Conservation (phyloP, 1,284 basidiomycete species). For the Kalmanozyma brasiliensis region DNA sequence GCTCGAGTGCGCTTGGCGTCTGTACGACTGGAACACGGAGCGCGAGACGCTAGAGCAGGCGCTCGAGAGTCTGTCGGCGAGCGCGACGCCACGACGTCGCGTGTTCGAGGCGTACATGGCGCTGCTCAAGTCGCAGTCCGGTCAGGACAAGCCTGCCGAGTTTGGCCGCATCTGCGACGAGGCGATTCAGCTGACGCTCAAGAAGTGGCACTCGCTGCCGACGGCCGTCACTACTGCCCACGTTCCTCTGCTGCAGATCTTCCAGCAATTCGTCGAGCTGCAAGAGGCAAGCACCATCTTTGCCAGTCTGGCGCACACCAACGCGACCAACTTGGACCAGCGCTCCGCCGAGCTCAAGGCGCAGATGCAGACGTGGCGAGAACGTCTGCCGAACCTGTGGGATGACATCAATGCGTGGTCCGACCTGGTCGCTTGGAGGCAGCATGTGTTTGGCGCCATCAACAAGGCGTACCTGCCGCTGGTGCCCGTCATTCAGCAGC, state of each 20-base stretch:
- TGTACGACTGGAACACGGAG: conserved; percentile 84
- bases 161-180: conserved; percentile 81
- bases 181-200: conserved; percentile 93
- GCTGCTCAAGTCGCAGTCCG: conserved; percentile 73
- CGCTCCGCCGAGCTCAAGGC: conserved; percentile 91
- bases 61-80: conserved; percentile 82
- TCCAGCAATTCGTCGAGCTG: conserved; percentile 98
- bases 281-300: conserved; percentile 87
- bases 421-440: conserved; percentile 96
- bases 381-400: conserved; percentile 92
- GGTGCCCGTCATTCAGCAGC: conserved; percentile 68
- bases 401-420: conserved; percentile 99
- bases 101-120: conserved; percentile 96
- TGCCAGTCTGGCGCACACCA: conserved; percentile 87
- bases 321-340: conserved; percentile 88
- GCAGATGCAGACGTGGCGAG: conserved; percentile 81
- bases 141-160: conserved; percentile 60
- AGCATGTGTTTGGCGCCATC: conserved; percentile 89
- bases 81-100: conserved; percentile 88
- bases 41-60: conserved; percentile 85
- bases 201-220: conserved; percentile 94
- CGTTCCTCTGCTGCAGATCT: conserved; percentile 92
- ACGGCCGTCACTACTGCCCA: conserved; percentile 87
- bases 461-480: conserved; percentile 96
- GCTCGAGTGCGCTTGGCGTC: conserved; percentile 95